Conservation (phyloP, 495 filamentous ascomycete species). For the Tricharina praecox region DNA sequence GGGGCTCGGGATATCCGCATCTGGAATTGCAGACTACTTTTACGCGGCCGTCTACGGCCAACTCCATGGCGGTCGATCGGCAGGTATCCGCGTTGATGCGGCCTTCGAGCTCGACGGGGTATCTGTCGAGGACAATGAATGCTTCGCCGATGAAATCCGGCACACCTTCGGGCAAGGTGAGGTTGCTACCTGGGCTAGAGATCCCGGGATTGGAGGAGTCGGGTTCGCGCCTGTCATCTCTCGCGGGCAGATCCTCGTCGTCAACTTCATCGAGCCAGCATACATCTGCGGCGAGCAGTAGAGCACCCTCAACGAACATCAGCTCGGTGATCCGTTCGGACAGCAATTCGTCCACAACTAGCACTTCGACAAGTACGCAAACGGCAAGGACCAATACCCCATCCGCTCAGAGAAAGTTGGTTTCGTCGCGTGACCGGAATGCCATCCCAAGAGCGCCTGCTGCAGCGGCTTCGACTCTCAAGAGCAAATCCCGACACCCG, state of each 20-base stretch:
- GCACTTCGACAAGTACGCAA: slow-evolving; percentile 12
- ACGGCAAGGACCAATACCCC: slow-evolving; percentile 18
- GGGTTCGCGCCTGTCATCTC: slow-evolving; percentile 22
- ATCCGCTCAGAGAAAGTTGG: slow-evolving; percentile 12
- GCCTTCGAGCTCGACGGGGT: not conserved
- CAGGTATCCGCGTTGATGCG: not conserved
- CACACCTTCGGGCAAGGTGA: not conserved
- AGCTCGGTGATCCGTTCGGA: slow-evolving; percentile 19
- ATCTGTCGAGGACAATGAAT: slow-evolving; percentile 3
- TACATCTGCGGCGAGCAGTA: not conserved
- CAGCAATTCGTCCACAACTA: slow-evolving; percentile 20
- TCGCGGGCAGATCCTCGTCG: slow-evolving; percentile 6
- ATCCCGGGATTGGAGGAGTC: slow-evolving; percentile 4
- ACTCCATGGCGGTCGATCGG: slow-evolving; percentile 1
- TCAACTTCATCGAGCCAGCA: not conserved
- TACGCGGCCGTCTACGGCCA: not conserved
- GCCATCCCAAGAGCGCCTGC: slow-evolving; percentile 22
- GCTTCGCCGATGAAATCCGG: slow-evolving; percentile 22
- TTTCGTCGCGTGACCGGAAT: slow-evolving; percentile 22
- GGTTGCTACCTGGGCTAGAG: not conserved
- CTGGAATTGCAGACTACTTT: not conserved
- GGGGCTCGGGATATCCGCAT: not conserved
- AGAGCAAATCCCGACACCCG: slow-evolving; percentile 12
- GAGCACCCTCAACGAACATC: slow-evolving; percentile 10
- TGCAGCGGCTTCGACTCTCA: slow-evolving; percentile 16